Evolutionary conservation across 2,329 filamentous ascomycete species (phyloP), one percentile per base, ranked within the genome.

Genomic region (Furcasterigmium furcatum): DNA sequence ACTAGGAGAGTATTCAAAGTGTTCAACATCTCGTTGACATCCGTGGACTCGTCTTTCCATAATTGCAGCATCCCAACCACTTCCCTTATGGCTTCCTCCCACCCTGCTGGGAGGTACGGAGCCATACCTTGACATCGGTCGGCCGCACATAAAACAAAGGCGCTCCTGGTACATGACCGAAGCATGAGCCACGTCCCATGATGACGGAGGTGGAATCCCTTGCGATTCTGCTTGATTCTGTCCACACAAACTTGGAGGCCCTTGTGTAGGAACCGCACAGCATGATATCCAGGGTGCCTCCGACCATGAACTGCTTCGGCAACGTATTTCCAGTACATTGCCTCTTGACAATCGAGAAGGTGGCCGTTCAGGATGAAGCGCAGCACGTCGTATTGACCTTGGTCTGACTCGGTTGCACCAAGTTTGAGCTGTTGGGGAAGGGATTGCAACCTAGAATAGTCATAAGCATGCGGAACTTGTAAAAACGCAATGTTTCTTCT

Each of bases 111-210:
- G n/a, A n/a, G n/a, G n/a, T n/a, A n/a, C n/a, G n/a, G n/a, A n/a
- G n/a, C n/a, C n/a, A n/a, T n/a, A n/a, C n/a, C n/a, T n/a, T n/a
- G n/a, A n/a, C n/a, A n/a, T n/a, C n/a, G n/a, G n/a, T n/a, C n/a
- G n/a, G n/a, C n/a, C n/a, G n/a, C n/a, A n/a, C n/a, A n/a, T n/a
- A n/a, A n/a, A n/a, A n/a, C n/a, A n/a, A n/a, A n/a, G n/a, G n/a
- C n/a, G n/a, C n/a, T n/a, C n/a, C n/a, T n/a, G n/a, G n/a, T n/a
- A n/a, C n/a, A n/a, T n/a, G n/a, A 49, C 21, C 50, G 45, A 12
- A 55, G 46, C 50, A 52, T 54, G n/a, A 55, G 25, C 53, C 53
- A 55, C 3, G 48, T 52, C 1, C 53, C 53, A 14, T 55, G 53
- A 38, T 55, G 53, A 9, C 52, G 50, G 25, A 53, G 48, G 20